Evolutionary conservation across 2,329 filamentous ascomycete genomes (phyloP), one percentile per base, ranked within the genome.

Genomic region (Boeremia exigua): DNA sequence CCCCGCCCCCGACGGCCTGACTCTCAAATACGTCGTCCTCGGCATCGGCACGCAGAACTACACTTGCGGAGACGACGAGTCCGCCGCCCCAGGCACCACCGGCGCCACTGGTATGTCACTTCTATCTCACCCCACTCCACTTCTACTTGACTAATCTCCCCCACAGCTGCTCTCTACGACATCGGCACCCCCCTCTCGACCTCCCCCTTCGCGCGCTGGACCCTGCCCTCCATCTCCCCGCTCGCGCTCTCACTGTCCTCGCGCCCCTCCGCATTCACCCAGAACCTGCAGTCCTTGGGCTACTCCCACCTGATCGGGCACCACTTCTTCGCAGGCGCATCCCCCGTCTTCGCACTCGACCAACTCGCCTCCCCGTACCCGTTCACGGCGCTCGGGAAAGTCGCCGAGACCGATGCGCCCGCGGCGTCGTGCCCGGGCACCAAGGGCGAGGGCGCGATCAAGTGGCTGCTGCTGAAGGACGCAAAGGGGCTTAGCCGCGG

Each of bases 271-370:
- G 48, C 61, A 14, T 62, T 74, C n/a, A 59, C 66, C 32, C 56
- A 54, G 50, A 72, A 68, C 48, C 66, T 75, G 46, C 49, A 56
- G 28, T 59, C 60, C 1, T 64, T 71, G 34, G 71, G 72, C 47
- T 75, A 68, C 58, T 57, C 68, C 48, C 49, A 66, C 6, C 80
- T 82, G 64, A 69, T 87, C 12, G 89, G 88, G 28, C 81, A 85
- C 65, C 89, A 92, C 80, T 89, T 80, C 81, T 91, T 91, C 79
- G 82, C 73, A 58, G 54, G 44, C 42, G 67, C 39, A 75, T 81
- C 59, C 0, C 88, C 89, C 1, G 85, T 80, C 11, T 91, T 91
- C 70, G 79, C 84, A 55, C 78, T 90, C 33, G 69, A 75, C 46
- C 70, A 73, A 34, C 66, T 69, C 32, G 67, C 54, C 74, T 63